phyloP scores from a whole-genome alignment of 2,329 filamentous ascomycete species.

The Boeremia exigua region DNA sequence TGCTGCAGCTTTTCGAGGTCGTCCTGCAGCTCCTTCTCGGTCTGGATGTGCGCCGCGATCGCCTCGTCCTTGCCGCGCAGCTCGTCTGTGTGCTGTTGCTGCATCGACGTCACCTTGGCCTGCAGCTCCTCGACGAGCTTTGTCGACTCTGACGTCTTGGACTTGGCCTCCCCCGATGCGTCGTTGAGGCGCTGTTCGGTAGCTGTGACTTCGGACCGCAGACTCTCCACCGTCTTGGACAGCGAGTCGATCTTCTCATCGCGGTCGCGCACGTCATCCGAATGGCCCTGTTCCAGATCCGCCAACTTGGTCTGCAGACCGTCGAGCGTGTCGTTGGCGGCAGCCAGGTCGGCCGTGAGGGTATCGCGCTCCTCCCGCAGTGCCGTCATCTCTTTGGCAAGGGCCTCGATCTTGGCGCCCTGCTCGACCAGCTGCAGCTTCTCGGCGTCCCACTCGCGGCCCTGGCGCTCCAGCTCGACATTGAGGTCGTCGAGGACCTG shows the following conservation, averaged over 20 bases:
- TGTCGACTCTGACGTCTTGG: constrained; percentile 39
- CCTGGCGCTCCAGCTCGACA: constrained; percentile 44
- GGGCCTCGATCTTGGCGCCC: constrained; percentile 33
- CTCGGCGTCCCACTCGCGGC: constrained; percentile 44
- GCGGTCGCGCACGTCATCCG: constrained; percentile 32
- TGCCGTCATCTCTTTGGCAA: constrained; percentile 31
- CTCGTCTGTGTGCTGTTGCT: constrained; percentile 43
- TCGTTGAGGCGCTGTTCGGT: constrained; percentile 31
- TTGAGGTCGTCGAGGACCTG: constrained; percentile 45
- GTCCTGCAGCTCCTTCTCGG: constrained; percentile 33
- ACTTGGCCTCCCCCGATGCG: constrained; percentile 33
- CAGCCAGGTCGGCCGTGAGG: constrained; percentile 27
- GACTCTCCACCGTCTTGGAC: constrained; percentile 31
- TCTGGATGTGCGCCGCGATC: constrained; percentile 34
- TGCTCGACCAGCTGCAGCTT: constrained; percentile 46
- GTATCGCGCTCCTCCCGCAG: constrained; percentile 37
- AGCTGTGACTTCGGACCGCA: constrained; percentile 31
- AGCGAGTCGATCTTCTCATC: constrained; percentile 41
- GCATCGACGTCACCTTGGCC: constrained; percentile 34
- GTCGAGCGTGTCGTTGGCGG: constrained; percentile 33
- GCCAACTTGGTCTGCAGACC: constrained; percentile 34
- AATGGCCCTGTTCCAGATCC: constrained; percentile 38
- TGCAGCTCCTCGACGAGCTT: constrained; percentile 43
- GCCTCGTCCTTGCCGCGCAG: constrained; percentile 39
- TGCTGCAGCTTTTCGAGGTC: constrained; percentile 37